These are phyloP conservation scores for Dalbergia cochinchinensis DNA, from an alignment of 306 rosid genomes.

Conservation along the genomic window DNA sequence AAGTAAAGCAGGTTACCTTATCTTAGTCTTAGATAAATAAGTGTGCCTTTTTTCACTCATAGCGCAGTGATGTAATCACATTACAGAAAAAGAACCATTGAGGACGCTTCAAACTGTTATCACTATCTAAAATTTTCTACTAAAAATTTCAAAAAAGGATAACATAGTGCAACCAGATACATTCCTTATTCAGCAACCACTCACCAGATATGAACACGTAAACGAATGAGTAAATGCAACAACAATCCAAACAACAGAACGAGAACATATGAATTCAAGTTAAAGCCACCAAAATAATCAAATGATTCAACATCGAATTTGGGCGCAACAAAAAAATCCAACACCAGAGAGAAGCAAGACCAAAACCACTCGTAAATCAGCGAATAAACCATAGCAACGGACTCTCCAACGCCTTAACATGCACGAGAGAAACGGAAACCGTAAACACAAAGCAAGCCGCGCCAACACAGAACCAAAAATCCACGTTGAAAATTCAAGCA, in stretches of 20 bases:
- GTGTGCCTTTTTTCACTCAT: background rate
- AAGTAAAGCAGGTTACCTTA: background rate
- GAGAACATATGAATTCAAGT: conserved; percentile 33
- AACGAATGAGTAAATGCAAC: conserved; percentile 14
- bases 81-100: conserved; percentile 15
- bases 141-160: background rate
- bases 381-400: conserved; percentile 22
- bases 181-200: background rate
- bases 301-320: conserved; percentile 44
- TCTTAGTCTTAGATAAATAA: background rate
- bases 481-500: conserved; percentile 51
- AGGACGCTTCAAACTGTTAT: background rate
- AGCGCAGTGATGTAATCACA: conserved; percentile 10
- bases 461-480: conserved; percentile 52
- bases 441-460: conserved; percentile 36
- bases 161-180: background rate
- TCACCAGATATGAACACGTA: background rate
- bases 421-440: conserved; percentile 32
- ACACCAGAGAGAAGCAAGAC: background rate
- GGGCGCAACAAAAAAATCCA: conserved; percentile 18
- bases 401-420: conserved; percentile 5
- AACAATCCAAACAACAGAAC: conserved; percentile 13
- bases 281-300: conserved; percentile 33
- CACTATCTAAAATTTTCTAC: background rate
- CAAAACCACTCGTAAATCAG: conserved; percentile 9